Percentiles rank a stretch among this genome's conserved stretches.
phyloP scores from a whole-genome alignment of 2,329 filamentous ascomycete genomes.

The Tolypocladium album region DNA sequence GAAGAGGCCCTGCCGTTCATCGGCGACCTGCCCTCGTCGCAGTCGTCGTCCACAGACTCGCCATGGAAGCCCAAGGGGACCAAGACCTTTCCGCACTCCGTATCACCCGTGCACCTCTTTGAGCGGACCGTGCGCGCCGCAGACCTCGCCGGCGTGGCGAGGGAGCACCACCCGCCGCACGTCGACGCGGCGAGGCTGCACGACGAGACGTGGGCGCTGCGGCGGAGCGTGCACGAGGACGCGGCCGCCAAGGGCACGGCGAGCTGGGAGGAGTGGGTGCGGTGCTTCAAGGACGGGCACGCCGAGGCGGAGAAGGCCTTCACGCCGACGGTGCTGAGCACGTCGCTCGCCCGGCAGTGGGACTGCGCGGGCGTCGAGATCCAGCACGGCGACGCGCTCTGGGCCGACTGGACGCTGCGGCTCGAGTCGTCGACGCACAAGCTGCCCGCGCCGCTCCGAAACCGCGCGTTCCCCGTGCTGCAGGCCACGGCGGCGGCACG shows the following conservation, averaged over 20 bases:
- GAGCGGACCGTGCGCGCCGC: constrained; percentile 35
- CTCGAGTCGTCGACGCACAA: constrained; percentile 58
- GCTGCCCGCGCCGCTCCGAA: constrained; percentile 47
- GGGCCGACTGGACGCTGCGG: constrained; percentile 35
- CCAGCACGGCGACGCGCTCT: constrained; percentile 25
- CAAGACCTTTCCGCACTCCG: constrained; percentile 38
- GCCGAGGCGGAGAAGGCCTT: constrained; percentile 29
- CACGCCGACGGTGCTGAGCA: constrained; percentile 24
- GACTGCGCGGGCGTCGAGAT: constrained; percentile 30
- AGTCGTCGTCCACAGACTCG: constrained; percentile 4
- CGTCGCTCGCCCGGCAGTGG: constrained; percentile 30
- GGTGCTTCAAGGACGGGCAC: constrained; percentile 41
- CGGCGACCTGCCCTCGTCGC: constrained; percentile 35
- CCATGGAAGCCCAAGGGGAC: constrained; percentile 39
- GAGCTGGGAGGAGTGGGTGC: constrained; percentile 52
- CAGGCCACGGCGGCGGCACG: constrained; percentile 42
- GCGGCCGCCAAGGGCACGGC: constrained; percentile 40
- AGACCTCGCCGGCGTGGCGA: constrained; percentile 29
- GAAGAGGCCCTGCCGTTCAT: constrained; percentile 50
- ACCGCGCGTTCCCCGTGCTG: constrained; percentile 57
- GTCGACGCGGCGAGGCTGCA: constrained; percentile 9
- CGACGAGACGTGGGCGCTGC: constrained; percentile 51
- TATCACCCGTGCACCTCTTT: constrained; percentile 40
- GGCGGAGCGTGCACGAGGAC: constrained; percentile 51
- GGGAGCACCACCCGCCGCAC: constrained; percentile 18